Conservation (phyloP, 371 early-diverging fungal genomes). For the Rhizomucor miehei region DNA sequence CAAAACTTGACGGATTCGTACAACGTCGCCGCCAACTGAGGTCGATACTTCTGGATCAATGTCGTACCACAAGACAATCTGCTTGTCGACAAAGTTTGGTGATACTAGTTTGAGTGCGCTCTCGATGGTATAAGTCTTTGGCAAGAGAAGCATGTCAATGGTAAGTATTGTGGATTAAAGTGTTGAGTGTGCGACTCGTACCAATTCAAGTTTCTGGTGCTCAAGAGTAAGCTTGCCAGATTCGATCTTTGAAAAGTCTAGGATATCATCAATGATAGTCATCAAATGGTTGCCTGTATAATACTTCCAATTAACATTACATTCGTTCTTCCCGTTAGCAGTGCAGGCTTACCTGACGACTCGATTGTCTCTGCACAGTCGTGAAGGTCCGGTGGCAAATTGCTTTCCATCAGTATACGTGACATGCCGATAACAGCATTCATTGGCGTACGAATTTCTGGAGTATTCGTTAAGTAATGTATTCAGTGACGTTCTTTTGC, state of each 20-base stretch:
- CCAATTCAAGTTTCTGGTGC: constrained; percentile 33
- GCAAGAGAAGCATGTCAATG: neutral
- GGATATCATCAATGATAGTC: constrained; percentile 54
- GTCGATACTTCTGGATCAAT: constrained; percentile 20
- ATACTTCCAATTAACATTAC: too few relatives aligned
- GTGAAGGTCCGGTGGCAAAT: constrained; percentile 33
- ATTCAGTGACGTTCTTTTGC: too few relatives aligned
- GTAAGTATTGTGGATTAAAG: neutral
- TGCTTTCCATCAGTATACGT: constrained; percentile 38
- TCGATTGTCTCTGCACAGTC: constrained; percentile 46
- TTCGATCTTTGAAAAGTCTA: constrained; percentile 61
- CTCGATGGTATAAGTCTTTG: constrained; percentile 33
- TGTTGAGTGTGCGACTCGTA: constrained; percentile 1
- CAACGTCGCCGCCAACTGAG: constrained; percentile 46
- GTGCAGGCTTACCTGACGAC: constrained; percentile 21
- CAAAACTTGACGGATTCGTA: constrained; percentile 48
- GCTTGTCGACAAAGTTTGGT: constrained; percentile 25
- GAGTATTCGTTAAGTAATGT: too few relatives aligned
- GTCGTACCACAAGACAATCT: constrained; percentile 16
- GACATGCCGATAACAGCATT: constrained; percentile 52
- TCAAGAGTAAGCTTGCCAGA: constrained; percentile 49
- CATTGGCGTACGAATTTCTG: constrained; percentile 45
- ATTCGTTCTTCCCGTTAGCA: too few relatives aligned
- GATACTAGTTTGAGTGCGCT: constrained; percentile 38
- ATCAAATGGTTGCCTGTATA: constrained; percentile 35